Conservation (phyloP, 352 stramenopile genomes). For the Pythium dissotocum region DNA sequence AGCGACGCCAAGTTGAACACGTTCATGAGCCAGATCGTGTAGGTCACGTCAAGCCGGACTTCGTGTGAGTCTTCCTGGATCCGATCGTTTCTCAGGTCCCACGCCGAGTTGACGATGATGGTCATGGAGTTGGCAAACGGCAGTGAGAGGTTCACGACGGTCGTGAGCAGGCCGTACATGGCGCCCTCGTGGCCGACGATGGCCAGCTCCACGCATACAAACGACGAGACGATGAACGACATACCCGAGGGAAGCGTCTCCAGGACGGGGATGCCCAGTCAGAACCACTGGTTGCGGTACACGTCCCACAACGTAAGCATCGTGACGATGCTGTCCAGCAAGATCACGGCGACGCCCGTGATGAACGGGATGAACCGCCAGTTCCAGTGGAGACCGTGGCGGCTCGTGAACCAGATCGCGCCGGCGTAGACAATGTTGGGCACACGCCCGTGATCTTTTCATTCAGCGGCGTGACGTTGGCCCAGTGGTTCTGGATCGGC, state of each 20-base stretch:
- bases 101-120: constrained; percentile 20
- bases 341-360: constrained; percentile 18
- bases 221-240: constrained; percentile 29
- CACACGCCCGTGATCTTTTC: constrained; percentile 15
- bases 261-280: constrained; percentile 26
- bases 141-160: constrained; percentile 20
- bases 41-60: constrained; percentile 27
- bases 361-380: constrained; percentile 25
- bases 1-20: neutral
- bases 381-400: constrained; percentile 27
- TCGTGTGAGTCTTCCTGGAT: constrained; percentile 21
- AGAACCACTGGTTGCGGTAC: constrained; percentile 29
- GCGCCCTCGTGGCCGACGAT: constrained; percentile 32
- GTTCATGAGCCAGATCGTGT: constrained; percentile 29
- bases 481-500: constrained; percentile 26
- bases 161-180: constrained; percentile 33
- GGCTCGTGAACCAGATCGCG: constrained; percentile 11
- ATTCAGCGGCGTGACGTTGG: constrained; percentile 6
- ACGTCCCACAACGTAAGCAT: constrained; percentile 33
- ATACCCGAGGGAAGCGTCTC: constrained; percentile 26
- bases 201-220: constrained; percentile 27
- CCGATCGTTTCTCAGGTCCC: constrained; percentile 11
- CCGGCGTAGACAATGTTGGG: neutral
- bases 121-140: constrained; percentile 29
- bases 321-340: constrained; percentile 25